Base-by-base conservation (phyloP, 176 grass and related monocot genomes). In the Hordeum marinum region DNA sequence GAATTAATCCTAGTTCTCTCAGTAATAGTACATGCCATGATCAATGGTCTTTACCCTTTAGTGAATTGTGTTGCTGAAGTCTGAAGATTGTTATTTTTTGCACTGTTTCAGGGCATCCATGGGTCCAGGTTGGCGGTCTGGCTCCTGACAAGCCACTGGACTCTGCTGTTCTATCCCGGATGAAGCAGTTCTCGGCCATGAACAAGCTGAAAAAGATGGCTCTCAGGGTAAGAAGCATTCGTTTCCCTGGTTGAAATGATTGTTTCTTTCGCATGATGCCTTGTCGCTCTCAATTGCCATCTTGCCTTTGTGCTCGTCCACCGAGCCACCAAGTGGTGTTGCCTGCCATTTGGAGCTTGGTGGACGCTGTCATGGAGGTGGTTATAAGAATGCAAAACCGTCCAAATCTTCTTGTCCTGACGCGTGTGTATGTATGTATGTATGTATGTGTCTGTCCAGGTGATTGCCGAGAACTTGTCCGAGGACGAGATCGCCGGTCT, bases 161-260 rank as follows among this genome's bases (percentile, higher is more conserved):
- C 75, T 96, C 94, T 8, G 94, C 94, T 40, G 94, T 96, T 80
- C 87, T 96, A 32, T 96, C 94, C 23, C 94, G 94, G 36, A 92
- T 96, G 94, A 96, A 96, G 69, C 94, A 96, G 46, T 96, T 96
- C 89, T 89, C 94, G 14, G 94, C 91, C 45, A 96, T 96, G 94
- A 96, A 96, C 80, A 96, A 96, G 84, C 89, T 96, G 37, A 96
- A 96, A 85, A 96, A 96, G 77, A 91, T 96, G 91, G 94, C 94
- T 77, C 89, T 96, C 68, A 87, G 94, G 85, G 94, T 96, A 59
- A 66, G 10, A 27, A 55, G 18, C 6, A 1, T 55, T 17, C 46
- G 17, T 14, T 50, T 55, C 18, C 52, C 52, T 18, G 7, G 18
- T 8, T 21, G 52, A 21, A 55, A 55, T 55, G 18, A 55, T 24